Base-by-base conservation (phyloP, 2,329 filamentous ascomycete species). In the Cordyceps fumosorosea region DNA sequence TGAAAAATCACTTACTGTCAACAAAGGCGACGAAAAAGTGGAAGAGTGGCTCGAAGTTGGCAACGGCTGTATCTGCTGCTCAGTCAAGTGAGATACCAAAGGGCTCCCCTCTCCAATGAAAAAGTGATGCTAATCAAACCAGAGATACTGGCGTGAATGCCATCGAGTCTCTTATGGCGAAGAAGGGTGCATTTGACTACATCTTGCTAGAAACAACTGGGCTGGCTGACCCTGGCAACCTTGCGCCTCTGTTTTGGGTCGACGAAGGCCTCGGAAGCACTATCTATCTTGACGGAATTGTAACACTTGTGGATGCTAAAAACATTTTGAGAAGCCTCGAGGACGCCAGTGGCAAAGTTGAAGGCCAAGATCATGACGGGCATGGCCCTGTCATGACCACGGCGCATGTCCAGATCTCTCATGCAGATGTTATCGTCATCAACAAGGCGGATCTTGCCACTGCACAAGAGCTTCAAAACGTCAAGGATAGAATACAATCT, bases 61-160 rank as follows among this genome's bases (percentile, higher is more conserved):
- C 58, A 99, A 99, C 69, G 95, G 95, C 65, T 99, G 95, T 73
- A 92, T 99, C 67, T 99, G 95, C 77, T 99, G 95, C 77, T 96
- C 92, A 3, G 93, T 98, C 69, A 99, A 97, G 87, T 93, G 80
- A 62, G 72, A 12, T 7, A 22, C 4, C 37, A 10, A 29, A 42
- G 5, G n/a, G n/a, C n/a, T n/a, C 16, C 0, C 14, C 24, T 37
- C 20, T 2, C 5, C 12, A 20, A 22, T 16, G 32, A 7, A 40
- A 22, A 55, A 3, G 29, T 20, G 3, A 53, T 56, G 52, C 69
- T 77, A 63, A 77, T 48, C 32, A 24, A 6, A 22, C 0, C 52
- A 93, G 90, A 77, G 95, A 99, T 73, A 87, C 89, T 0, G 95
- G 95, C 14, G 93, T 99, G 44, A 91, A 91, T 67, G 95, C 95